Conservation (phyloP, 2,329 filamentous ascomycete species). For the Fusarium luffae region DNA sequence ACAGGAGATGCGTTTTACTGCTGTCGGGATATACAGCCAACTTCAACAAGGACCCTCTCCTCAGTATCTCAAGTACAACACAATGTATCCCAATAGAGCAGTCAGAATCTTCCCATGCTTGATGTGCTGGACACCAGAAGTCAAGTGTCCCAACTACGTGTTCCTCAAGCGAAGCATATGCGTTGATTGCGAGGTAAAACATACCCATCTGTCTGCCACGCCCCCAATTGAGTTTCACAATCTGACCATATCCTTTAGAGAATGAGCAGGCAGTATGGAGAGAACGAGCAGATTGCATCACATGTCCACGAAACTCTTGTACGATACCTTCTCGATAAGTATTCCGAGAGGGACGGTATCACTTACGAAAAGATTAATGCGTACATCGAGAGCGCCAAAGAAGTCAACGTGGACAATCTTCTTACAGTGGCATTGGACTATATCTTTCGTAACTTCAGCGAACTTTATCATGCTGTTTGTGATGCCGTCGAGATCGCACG, state of each 20-base stretch:
- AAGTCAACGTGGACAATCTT: constrained; percentile 37
- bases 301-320: constrained; percentile 41
- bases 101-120: constrained; percentile 40
- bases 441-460: constrained; percentile 39
- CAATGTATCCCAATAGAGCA: constrained; percentile 33
- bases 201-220: background rate
- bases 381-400: constrained; percentile 33
- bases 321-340: constrained; percentile 42
- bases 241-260: constrained; percentile 19
- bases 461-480: constrained; percentile 35
- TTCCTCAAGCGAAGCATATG: constrained; percentile 41
- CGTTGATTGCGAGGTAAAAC: constrained; percentile 42
- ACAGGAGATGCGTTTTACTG: background rate
- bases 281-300: constrained; percentile 33
- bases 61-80: background rate
- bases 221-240: background rate
- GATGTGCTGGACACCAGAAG: constrained; percentile 39
- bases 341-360: constrained; percentile 37
- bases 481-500: constrained; percentile 36
- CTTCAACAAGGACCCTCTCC: background rate
- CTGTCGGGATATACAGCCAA: background rate
- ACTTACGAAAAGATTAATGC: constrained; percentile 40
- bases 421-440: constrained; percentile 38
- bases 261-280: constrained; percentile 18
- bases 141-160: constrained; percentile 44